Percentiles rank a stretch among this genome's conserved stretches.
Evolutionary conservation across 371 early-diverging fungal genomes (phyloP).

Genomic region (Mortierella sp.): DNA sequence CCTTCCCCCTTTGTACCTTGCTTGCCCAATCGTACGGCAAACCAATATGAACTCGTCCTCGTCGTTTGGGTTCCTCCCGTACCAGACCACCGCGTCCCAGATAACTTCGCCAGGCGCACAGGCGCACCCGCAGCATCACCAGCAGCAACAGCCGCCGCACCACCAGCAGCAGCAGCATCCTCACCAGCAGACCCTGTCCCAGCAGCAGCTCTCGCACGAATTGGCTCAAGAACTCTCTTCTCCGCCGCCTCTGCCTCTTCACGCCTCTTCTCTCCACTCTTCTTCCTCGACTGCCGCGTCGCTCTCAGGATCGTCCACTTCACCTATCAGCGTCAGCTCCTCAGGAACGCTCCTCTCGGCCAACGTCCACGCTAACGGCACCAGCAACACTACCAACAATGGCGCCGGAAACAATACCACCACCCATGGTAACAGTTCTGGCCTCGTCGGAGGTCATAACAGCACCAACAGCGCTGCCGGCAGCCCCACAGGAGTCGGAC

Average conservation of each 20-base stretch:
- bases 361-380: conserved; percentile 30
- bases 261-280: conserved; percentile 27
- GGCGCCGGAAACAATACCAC: conserved; percentile 11
- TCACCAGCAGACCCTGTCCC: conserved; percentile 20
- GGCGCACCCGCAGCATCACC: conserved; percentile 18
- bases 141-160: conserved; percentile 21
- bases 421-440: conserved; percentile 19
- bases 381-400: conserved; percentile 50
- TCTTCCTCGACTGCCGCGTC: conserved; percentile 17
- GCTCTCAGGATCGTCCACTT: conserved; percentile 26
- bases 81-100: conserved; percentile 42
- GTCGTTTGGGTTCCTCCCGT: conserved; percentile 43
- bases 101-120: conserved; percentile 37
- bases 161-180: conserved; percentile 23
- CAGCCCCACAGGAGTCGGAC: conserved; percentile 23
- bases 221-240: conserved; percentile 34
- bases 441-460: conserved; percentile 5
- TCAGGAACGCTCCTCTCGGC: conserved; percentile 31
- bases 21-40: conserved; percentile 8
- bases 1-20: not conserved
- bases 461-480: conserved; percentile 13
- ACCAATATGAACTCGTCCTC: conserved; percentile 27
- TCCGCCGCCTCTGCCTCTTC: conserved; percentile 23
- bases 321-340: conserved; percentile 31
- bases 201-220: conserved; percentile 31